These are phyloP conservation scores for Bombardia bombarda DNA, from an alignment of 495 filamentous ascomycete genomes.

Conservation along the genomic window DNA sequence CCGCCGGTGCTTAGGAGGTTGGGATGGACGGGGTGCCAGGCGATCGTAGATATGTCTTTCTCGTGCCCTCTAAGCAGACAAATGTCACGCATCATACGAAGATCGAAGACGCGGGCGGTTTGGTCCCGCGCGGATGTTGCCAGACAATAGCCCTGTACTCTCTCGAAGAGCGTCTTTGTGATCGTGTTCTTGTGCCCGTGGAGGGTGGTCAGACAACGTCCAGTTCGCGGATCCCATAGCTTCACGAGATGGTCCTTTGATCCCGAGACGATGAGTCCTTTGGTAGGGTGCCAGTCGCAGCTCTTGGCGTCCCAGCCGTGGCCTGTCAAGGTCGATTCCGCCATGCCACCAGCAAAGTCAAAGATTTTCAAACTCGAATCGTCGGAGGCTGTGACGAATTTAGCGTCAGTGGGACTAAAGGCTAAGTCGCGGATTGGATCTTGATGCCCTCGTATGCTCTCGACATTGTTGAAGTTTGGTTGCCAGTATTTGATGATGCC, in stretches of 20 bases:
- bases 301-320: conserved; percentile 96
- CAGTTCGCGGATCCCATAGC: conserved; percentile 90
- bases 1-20: conserved; percentile 87
- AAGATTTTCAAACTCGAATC: conserved; percentile 91
- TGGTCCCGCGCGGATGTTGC: conserved; percentile 90
- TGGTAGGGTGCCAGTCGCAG: conserved; percentile 96
- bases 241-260: conserved; percentile 97
- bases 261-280: conserved; percentile 88
- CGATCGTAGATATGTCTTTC: conserved; percentile 85
- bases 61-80: conserved; percentile 86
- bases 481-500: conserved; percentile 98
- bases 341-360: conserved; percentile 80
- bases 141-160: conserved; percentile 69
- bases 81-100: conserved; percentile 97
- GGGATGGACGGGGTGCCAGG: conserved; percentile 89
- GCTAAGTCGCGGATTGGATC: conserved; percentile 88
- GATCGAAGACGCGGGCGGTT: conserved; percentile 83
- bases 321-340: conserved; percentile 73
- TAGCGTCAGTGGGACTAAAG: conserved; percentile 85
- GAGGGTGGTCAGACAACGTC: conserved; percentile 82
- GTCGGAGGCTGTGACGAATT: conserved; percentile 94
- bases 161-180: conserved; percentile 80
- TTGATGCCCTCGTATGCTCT: conserved; percentile 82
- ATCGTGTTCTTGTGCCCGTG: conserved; percentile 98
- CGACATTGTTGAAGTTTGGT: conserved; percentile 98